Conservation (phyloP, 1,284 basidiomycete species). For the Filobasidium uniguttulatum region DNA sequence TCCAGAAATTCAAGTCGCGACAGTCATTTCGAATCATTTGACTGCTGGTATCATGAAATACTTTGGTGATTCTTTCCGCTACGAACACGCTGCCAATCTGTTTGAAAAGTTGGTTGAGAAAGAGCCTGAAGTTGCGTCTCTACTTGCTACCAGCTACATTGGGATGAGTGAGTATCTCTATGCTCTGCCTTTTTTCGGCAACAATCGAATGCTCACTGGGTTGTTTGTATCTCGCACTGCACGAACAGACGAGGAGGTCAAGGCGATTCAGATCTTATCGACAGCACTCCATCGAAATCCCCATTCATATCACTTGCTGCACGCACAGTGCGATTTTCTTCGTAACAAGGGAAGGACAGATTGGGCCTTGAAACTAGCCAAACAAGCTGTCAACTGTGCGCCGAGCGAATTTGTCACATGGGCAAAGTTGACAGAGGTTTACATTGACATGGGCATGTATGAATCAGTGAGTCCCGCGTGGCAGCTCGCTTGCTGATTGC, state of each 20-base stretch:
- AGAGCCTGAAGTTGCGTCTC: constrained; percentile 79
- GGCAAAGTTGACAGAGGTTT: constrained; percentile 92
- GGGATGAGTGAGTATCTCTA: constrained; percentile 74
- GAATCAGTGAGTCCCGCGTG: constrained; percentile 46
- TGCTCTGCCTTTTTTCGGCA: not conserved
- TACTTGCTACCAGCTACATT: constrained; percentile 80
- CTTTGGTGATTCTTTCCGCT: constrained; percentile 82
- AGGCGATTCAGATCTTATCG: constrained; percentile 89
- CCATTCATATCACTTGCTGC: constrained; percentile 83
- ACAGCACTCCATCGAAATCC: constrained; percentile 70
- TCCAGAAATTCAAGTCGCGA: constrained; percentile 96
- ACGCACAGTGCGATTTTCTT: constrained; percentile 88
- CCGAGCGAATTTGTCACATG: constrained; percentile 97
- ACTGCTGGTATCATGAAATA: constrained; percentile 93
- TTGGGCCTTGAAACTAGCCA: constrained; percentile 85
- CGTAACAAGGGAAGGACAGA: constrained; percentile 61
- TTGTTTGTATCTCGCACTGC: too few relatives aligned
- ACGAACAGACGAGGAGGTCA: constrained; percentile 80
- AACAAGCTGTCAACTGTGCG: constrained; percentile 91
- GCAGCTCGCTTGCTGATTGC: not conserved
- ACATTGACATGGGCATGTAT: constrained; percentile 77
- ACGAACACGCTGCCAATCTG: constrained; percentile 77
- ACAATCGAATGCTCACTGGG: not conserved
- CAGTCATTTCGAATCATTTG: constrained; percentile 91
- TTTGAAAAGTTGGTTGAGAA: constrained; percentile 78